Percentiles rank a stretch among this genome's conserved stretches.
These are phyloP conservation scores for Vicia sativa DNA, from an alignment of 306 rosid genomes.

Conservation along the genomic window DNA sequence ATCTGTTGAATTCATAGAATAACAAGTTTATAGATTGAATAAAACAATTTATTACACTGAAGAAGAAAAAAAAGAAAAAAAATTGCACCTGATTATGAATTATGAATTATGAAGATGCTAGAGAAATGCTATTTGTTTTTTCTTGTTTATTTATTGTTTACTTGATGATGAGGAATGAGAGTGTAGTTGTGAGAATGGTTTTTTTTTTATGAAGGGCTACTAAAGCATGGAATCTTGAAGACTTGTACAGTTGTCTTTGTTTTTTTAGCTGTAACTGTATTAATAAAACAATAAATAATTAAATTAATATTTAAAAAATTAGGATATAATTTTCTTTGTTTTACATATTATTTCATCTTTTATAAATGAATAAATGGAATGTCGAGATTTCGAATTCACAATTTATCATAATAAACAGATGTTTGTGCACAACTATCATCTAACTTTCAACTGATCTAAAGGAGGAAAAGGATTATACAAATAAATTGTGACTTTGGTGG, in stretches of 20 bases:
- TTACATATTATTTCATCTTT: too few relatives aligned
- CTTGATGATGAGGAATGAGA: neutral
- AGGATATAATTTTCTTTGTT: too few relatives aligned
- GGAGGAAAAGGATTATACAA: too few relatives aligned
- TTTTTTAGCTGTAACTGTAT: neutral
- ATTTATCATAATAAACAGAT: too few relatives aligned
- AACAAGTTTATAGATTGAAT: neutral
- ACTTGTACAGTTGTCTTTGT: conserved; percentile 26
- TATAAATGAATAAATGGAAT: too few relatives aligned
- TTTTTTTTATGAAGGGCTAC: conserved; percentile 27
- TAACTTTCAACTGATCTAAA: too few relatives aligned
- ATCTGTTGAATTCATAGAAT: conserved; percentile 16
- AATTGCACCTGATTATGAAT: conserved; percentile 30
- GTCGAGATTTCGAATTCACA: too few relatives aligned
- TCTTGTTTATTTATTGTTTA: neutral
- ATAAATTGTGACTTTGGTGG: conserved; percentile 2
- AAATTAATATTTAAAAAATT: too few relatives aligned
- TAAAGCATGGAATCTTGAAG: conserved; percentile 4
- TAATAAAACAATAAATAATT: too few relatives aligned
- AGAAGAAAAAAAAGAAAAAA: conserved; percentile 11
- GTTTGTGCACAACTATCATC: too few relatives aligned
- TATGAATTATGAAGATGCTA: conserved; percentile 25
- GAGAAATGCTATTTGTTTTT: neutral
- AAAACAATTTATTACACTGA: neutral
- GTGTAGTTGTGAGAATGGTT: conserved; percentile 4